Evolutionary conservation across 73 alveolate species (phyloP).

Genomic region (Effrenium voratum): DNA sequence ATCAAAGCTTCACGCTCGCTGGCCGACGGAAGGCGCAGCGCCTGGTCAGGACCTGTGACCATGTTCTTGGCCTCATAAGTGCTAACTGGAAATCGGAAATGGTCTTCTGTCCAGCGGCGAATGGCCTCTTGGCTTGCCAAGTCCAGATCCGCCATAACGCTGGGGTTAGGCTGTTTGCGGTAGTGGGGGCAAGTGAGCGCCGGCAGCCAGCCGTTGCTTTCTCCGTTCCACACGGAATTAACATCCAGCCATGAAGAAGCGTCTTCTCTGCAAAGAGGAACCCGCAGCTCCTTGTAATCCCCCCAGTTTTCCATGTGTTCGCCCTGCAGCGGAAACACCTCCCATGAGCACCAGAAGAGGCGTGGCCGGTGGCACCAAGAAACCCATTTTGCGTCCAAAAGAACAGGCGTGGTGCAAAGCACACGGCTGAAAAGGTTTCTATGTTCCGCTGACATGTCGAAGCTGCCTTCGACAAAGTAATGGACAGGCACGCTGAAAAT

Average conservation of each 20-base stretch:
- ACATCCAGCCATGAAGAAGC: not conserved
- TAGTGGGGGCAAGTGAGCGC: not conserved
- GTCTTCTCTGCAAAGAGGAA: not conserved
- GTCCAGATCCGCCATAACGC: not conserved
- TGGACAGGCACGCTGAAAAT: not conserved
- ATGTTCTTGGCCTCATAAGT: not conserved
- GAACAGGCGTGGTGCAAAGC: not conserved
- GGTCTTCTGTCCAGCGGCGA: not conserved
- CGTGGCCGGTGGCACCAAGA: not conserved
- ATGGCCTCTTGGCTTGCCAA: not conserved
- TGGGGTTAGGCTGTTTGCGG: not conserved
- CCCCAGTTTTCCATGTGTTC: not conserved
- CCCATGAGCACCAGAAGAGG: not conserved
- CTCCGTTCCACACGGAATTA: not conserved
- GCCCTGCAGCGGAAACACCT: not conserved
- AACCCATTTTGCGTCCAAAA: not conserved
- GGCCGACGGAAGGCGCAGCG: not conserved
- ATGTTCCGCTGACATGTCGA: not conserved
- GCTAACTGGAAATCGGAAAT: not conserved
- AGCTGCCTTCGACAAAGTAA: not conserved
- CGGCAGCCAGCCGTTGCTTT: not conserved
- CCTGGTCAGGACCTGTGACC: not conserved
- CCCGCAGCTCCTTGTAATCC: not conserved
- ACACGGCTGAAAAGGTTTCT: not conserved
- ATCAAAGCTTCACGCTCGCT: not conserved